A percentile compares a stretch with the other conserved stretches of the same genome.
Evolutionary conservation across 2,329 filamentous ascomycete species (phyloP).

Genomic region (Stachybotrys chlorohalonatus): DNA sequence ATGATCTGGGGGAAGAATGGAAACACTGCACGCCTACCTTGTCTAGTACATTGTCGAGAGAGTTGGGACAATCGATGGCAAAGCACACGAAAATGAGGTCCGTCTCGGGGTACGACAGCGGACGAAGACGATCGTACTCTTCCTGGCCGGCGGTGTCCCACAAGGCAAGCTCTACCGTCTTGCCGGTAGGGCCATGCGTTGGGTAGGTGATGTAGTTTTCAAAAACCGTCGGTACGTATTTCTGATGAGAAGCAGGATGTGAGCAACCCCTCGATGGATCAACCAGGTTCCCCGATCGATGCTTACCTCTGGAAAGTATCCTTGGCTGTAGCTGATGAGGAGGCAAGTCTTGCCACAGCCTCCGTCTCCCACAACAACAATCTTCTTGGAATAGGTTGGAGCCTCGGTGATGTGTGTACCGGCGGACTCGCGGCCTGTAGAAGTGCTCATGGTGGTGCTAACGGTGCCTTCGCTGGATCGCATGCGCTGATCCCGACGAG

Average conservation of each 20-base stretch:
- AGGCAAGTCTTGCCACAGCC: slow-evolving; percentile 98
- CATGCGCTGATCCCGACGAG: slow-evolving; percentile 40
- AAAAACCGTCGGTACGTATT: slow-evolving; percentile 99
- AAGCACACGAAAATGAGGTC: slow-evolving; percentile 98
- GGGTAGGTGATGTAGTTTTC: slow-evolving; percentile 99
- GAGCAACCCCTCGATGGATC: not conserved
- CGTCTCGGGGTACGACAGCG: slow-evolving; percentile 94
- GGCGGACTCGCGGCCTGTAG: slow-evolving; percentile 66
- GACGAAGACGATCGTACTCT: slow-evolving; percentile 92
- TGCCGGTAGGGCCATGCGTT: slow-evolving; percentile 76
- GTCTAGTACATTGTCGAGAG: slow-evolving; percentile 95
- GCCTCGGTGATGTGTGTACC: slow-evolving; percentile 83
- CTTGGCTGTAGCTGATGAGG: slow-evolving; percentile 96
- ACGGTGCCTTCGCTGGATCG: slow-evolving; percentile 84
- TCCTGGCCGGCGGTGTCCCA: slow-evolving; percentile 99
- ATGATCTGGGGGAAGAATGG: not conserved
- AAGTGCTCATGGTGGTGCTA: slow-evolving; percentile 72
- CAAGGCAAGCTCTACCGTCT: slow-evolving; percentile 90
- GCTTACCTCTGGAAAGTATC: slow-evolving; percentile 93
- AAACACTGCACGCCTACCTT: slow-evolving; percentile 53
- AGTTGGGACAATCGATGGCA: slow-evolving; percentile 97
- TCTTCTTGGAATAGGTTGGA: slow-evolving; percentile 95
- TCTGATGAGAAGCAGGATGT: slow-evolving; percentile 47
- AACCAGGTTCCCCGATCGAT: not conserved
- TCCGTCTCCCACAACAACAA: slow-evolving; percentile 95